These are phyloP conservation scores for Tuber melanosporum DNA, from an alignment of 495 filamentous ascomycete species.

Conservation along the genomic window DNA sequence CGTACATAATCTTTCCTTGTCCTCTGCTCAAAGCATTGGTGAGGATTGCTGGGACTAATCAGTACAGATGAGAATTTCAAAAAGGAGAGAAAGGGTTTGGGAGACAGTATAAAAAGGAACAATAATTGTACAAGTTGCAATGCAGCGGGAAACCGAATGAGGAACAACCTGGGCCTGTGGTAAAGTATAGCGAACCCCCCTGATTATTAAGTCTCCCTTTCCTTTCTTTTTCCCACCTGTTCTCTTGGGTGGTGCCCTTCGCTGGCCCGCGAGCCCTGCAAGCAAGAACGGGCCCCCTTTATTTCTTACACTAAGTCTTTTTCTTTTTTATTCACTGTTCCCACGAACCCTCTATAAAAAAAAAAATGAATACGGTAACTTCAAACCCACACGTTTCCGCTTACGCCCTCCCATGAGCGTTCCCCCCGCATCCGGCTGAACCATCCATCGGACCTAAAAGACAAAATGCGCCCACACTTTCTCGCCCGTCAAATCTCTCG, in stretches of 20 bases:
- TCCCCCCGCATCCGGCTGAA: conserved; percentile 38
- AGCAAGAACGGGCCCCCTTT: not conserved
- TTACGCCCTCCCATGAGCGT: conserved; percentile 5
- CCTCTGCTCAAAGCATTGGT: not conserved
- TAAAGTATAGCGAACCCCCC: not conserved
- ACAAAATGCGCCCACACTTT: conserved; percentile 32
- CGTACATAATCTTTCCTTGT: not conserved
- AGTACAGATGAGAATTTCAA: not conserved
- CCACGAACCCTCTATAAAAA: conserved; percentile 21
- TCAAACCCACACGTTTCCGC: not conserved
- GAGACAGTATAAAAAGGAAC: not conserved
- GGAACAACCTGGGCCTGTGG: not conserved
- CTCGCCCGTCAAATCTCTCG: conserved; percentile 38
- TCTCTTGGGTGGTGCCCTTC: not conserved
- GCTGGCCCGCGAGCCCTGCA: not conserved
- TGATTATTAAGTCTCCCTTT: not conserved
- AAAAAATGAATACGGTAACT: not conserved
- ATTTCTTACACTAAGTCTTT: not conserved
- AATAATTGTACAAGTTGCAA: conserved; percentile 2
- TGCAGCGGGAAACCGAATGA: not conserved
- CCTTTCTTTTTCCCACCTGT: not conserved
- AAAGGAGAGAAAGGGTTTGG: not conserved
- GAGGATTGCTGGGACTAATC: not conserved
- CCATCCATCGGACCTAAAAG: conserved; percentile 34
- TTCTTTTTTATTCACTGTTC: not conserved